Conservation (phyloP, 169 alveolate genomes). For the Cryptosporidium sp. region DNA sequence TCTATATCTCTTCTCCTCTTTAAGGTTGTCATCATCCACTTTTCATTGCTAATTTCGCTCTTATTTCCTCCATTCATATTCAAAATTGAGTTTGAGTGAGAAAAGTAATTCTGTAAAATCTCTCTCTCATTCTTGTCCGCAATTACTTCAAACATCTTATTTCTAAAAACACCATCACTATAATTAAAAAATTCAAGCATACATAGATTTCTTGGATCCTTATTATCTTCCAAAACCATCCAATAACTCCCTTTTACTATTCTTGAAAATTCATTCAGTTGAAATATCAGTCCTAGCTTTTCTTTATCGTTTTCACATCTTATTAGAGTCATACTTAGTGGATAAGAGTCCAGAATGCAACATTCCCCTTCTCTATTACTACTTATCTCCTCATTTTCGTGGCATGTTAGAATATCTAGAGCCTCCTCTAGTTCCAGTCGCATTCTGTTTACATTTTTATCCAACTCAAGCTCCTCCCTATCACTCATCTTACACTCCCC, state of each 20-base stretch:
- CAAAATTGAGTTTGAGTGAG: slow-evolving; percentile 50
- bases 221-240: slow-evolving; percentile 54
- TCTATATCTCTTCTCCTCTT: slow-evolving; percentile 45
- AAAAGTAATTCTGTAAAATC: slow-evolving; percentile 40
- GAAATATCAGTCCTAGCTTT: slow-evolving; percentile 1
- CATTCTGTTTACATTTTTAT: slow-evolving; percentile 29
- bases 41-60: not conserved
- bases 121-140: slow-evolving; percentile 18
- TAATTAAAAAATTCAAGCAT: slow-evolving; percentile 58
- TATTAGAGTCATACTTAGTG: slow-evolving; percentile 40
- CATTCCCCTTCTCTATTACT: not conserved
- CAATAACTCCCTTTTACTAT: slow-evolving; percentile 60
- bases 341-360: slow-evolving; percentile 40
- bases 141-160: slow-evolving; percentile 14
- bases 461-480: slow-evolving; percentile 28
- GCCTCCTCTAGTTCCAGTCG: slow-evolving; percentile 61
- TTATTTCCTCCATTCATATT: not conserved
- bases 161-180: slow-evolving; percentile 38
- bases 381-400: slow-evolving; percentile 2
- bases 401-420: slow-evolving; percentile 3
- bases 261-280: slow-evolving; percentile 45
- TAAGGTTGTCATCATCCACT: slow-evolving; percentile 30
- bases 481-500: slow-evolving; percentile 36
- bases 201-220: slow-evolving; percentile 8
- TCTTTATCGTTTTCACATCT: slow-evolving; percentile 36